Evolutionary conservation across 345 rosid genomes (phyloP).

Genomic region (Viola odorata): DNA sequence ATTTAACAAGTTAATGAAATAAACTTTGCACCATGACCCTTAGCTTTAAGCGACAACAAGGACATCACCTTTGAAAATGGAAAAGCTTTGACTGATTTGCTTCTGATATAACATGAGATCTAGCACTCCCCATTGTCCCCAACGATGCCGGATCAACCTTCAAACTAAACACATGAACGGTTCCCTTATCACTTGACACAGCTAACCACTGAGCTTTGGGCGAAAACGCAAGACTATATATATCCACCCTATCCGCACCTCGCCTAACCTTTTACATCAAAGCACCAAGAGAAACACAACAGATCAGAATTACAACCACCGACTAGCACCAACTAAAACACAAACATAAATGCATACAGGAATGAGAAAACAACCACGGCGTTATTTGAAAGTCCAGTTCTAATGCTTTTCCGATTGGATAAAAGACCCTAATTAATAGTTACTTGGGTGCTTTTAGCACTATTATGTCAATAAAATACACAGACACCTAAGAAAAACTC

Average conservation of each 20-base stretch:
- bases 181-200: slow-evolving; percentile 95
- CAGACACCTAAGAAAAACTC: too few species aligned
- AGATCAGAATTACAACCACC: neutral
- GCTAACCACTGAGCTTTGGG: slow-evolving; percentile 76
- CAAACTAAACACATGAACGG: slow-evolving; percentile 85
- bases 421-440: too few species aligned
- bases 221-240: slow-evolving; percentile 86
- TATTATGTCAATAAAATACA: too few species aligned
- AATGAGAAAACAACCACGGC: too few species aligned
- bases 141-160: slow-evolving; percentile 48
- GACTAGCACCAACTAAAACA: slow-evolving; percentile 1
- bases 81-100: slow-evolving; percentile 47
- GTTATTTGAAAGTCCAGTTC: too few species aligned
- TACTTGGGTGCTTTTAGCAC: too few species aligned
- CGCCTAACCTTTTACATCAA: slow-evolving; percentile 55
- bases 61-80: slow-evolving; percentile 63
- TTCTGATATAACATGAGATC: slow-evolving; percentile 32
- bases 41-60: neutral
- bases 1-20: neutral
- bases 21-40: neutral
- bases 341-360: neutral
- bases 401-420: too few species aligned
- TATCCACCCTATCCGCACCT: slow-evolving; percentile 92
- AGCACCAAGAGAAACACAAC: neutral
- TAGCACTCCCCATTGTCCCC: slow-evolving; percentile 37